phyloP scores from a whole-genome alignment of 2,329 filamentous ascomycete species.

The Penicillium sp. region DNA sequence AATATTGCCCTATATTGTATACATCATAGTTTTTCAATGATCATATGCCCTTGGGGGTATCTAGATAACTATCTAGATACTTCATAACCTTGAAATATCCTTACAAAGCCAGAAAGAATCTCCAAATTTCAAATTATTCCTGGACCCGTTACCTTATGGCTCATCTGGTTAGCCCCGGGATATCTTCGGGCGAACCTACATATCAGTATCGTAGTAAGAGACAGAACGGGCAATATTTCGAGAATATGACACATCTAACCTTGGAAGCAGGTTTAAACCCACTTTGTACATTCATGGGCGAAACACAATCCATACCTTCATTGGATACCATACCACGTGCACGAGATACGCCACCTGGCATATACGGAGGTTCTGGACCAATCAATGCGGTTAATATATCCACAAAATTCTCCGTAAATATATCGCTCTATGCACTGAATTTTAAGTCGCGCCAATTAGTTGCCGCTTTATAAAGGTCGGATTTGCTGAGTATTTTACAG shows the following conservation, averaged over 20 bases:
- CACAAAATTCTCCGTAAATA: neutral
- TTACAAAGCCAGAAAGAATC: neutral
- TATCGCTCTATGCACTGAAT: neutral
- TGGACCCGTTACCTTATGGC: neutral
- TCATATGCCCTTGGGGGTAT: neutral
- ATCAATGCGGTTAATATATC: neutral
- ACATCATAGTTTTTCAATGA: neutral
- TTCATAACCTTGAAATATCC: neutral
- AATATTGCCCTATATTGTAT: neutral
- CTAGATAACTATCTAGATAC: neutral
- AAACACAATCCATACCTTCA: neutral
- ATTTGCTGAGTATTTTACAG: neutral
- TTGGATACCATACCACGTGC: neutral
- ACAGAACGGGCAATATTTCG: neutral
- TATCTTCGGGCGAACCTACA: neutral
- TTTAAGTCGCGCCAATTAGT: neutral
- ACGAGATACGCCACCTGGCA: neutral
- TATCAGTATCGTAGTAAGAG: too few relatives aligned
- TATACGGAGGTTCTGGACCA: neutral
- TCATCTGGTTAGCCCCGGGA: conserved; percentile 1
- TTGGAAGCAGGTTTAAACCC: neutral
- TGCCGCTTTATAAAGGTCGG: neutral
- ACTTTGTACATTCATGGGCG: neutral
- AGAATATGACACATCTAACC: neutral
- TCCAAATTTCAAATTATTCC: neutral